A percentile compares a stretch with the other conserved stretches of the same genome.
Evolutionary conservation across 1,284 basidiomycete genomes (phyloP).

Genomic region (Mycosarcoma mackinlayi): DNA sequence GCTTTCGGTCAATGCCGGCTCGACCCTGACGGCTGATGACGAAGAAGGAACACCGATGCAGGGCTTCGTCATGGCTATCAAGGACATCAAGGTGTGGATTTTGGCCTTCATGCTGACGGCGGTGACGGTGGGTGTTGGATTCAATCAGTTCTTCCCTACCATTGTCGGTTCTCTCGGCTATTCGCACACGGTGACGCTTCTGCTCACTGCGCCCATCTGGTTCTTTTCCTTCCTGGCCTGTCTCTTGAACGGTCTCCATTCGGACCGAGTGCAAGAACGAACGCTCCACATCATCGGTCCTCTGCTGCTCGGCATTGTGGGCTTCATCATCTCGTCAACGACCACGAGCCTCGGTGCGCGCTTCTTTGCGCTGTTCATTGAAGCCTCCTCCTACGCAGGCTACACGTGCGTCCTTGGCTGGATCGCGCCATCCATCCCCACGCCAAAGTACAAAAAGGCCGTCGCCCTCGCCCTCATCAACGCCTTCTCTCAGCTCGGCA

Average conservation of each 20-base stretch:
- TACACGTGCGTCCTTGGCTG: conserved; percentile 53
- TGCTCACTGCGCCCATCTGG: conserved; percentile 55
- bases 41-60: conserved; percentile 71
- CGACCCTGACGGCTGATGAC: conserved; percentile 72
- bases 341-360: conserved; percentile 36
- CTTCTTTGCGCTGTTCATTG: conserved; percentile 56
- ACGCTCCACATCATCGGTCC: conserved; percentile 50
- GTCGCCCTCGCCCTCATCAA: conserved; percentile 64
- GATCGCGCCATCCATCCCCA: conserved; percentile 52
- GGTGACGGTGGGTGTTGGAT: conserved; percentile 29
- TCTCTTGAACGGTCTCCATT: conserved; percentile 55
- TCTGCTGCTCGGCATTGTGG: conserved; percentile 43
- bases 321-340: conserved; percentile 56
- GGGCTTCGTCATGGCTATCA: conserved; percentile 46
- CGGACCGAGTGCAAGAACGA: conserved; percentile 46
- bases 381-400: conserved; percentile 49
- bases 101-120: conserved; percentile 51
- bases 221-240: conserved; percentile 54
- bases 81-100: conserved; percentile 52
- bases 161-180: conserved; percentile 53
- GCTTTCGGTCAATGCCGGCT: conserved; percentile 72
- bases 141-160: conserved; percentile 67
- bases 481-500: conserved; percentile 70
- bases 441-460: conserved; percentile 55
- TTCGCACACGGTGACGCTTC: conserved; percentile 44